Base-by-base conservation (phyloP, 1,139 yeast genomes). In the Wickerhamomyces sp. region DNA sequence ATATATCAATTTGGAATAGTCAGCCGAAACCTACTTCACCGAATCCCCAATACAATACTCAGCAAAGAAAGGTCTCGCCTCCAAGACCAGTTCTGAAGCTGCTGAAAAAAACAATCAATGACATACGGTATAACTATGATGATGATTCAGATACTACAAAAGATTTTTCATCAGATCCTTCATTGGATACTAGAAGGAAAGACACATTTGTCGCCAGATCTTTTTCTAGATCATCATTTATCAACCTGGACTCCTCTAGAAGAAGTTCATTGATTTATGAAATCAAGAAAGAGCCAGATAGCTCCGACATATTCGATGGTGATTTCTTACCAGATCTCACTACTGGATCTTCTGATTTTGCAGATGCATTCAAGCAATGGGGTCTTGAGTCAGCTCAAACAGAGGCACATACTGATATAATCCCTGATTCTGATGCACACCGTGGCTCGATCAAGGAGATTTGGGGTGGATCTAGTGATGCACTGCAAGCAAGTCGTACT, bases 1-100 rank as follows among this genome's bases (percentile, higher is more conserved):
- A 48, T 35, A 48, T 54, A 25, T 44, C 51, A 13, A 54, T 54
- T 16, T 54, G 58, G 58, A 49, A 52, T 32, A 48, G 44, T 36
- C 47, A 45, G 14, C 54, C 56, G 19, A 45, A 46, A 28, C 32
- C 47, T 14, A 14, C 3, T 2, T 45, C 52, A 3, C 51, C 50
- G 14, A 26, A 44, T n/a, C 53, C 55, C 12, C 56, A 54, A 33
- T 54, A 54, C 28, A 44, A 48, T 8, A 30, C 42, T 9, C 41
- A 38, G 3, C 28, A 40, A 4, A 47, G 46, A 39, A 47, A 44
- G 17, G 32, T 36, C 12, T 17, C 49, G 4, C 52, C 55, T 14
- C 55, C 58, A 13, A 42, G 42, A 19, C 44, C 41, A 18, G 44
- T 54, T 10, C 31, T 49, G 41, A 48, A 44, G 15, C 33, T 49